These are phyloP conservation scores for Hypoxylon fuscum DNA, from an alignment of 495 filamentous ascomycete genomes.

Conservation along the genomic window DNA sequence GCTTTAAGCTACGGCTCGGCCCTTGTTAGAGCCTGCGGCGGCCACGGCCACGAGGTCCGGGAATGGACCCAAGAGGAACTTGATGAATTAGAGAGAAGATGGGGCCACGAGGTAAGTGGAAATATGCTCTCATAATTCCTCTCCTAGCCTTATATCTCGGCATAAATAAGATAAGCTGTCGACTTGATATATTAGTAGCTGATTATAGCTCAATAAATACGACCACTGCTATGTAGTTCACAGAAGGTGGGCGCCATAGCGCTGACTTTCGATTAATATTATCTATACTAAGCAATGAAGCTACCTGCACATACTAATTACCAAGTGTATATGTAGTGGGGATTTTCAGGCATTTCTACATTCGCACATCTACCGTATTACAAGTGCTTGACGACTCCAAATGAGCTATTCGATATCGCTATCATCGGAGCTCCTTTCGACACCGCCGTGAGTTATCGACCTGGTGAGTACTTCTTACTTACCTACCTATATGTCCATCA, in stretches of 20 bases:
- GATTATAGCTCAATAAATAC: too few species aligned
- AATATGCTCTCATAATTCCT: background rate
- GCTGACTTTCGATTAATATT: background rate
- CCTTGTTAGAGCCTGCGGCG: conserved; percentile 37
- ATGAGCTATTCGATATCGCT: conserved; percentile 76
- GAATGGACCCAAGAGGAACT: conserved; percentile 52
- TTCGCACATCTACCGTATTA: conserved; percentile 82
- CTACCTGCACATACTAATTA: conserved; percentile 2
- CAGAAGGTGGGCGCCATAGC: background rate
- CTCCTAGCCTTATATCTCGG: background rate
- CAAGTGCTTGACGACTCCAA: conserved; percentile 75
- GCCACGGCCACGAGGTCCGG: conserved; percentile 33
- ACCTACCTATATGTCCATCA: background rate
- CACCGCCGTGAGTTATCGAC: conserved; percentile 81
- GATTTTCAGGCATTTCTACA: conserved; percentile 78
- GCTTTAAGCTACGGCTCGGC: conserved; percentile 33
- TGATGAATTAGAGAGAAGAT: conserved; percentile 62
- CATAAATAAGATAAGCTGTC: background rate
- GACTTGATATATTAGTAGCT: background rate
- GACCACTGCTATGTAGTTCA: background rate
- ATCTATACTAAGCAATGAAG: too few species aligned
- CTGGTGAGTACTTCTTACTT: conserved; percentile 57
- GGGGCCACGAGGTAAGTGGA: conserved; percentile 60
- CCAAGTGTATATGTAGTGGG: conserved; percentile 61
- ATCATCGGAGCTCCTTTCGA: conserved; percentile 87